Percentiles rank a stretch among this genome's conserved stretches.
These are phyloP conservation scores for Aphanomyces invadans DNA, from an alignment of 352 stramenopile genomes.

Conservation along the genomic window DNA sequence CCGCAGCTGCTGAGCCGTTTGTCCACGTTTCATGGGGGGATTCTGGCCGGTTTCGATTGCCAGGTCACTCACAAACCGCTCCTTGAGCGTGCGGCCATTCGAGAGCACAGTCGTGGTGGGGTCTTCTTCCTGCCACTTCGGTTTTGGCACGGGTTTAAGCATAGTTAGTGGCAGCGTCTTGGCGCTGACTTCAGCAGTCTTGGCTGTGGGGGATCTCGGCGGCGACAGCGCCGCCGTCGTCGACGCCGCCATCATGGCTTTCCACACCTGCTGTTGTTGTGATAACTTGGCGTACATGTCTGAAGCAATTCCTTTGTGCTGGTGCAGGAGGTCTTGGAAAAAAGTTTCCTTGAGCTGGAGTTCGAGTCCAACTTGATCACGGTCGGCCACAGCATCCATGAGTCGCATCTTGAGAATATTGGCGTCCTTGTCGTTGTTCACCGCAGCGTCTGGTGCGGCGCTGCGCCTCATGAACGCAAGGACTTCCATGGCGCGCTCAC, in stretches of 20 bases:
- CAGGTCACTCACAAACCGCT: conserved; percentile 65
- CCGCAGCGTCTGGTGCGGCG: background rate
- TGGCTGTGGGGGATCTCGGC: background rate
- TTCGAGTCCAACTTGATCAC: conserved; percentile 7
- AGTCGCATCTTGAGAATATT: conserved; percentile 13
- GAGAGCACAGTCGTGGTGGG: conserved; percentile 12
- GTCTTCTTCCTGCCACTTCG: conserved; percentile 23
- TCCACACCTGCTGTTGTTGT: conserved; percentile 5
- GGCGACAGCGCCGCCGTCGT: background rate
- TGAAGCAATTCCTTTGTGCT: conserved; percentile 6
- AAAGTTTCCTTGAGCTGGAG: conserved; percentile 22
- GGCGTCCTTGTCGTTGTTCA: conserved; percentile 3
- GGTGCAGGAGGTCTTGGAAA: conserved; percentile 8
- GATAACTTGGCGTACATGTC: conserved; percentile 13
- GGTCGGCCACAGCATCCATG: conserved; percentile 11
- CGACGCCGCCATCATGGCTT: background rate
- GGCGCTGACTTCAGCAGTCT: background rate
- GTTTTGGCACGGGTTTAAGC: background rate
- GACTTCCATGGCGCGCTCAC: conserved; percentile 12
- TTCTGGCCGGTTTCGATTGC: conserved; percentile 61
- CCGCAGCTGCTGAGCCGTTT: background rate
- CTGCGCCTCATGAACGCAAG: conserved; percentile 12
- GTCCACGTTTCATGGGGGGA: conserved; percentile 28
- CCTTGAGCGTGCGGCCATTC: conserved; percentile 50
- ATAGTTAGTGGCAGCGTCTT: background rate